Base-by-base conservation (phyloP, 148 eudicot species). In the Euryodendron excelsum region DNA sequence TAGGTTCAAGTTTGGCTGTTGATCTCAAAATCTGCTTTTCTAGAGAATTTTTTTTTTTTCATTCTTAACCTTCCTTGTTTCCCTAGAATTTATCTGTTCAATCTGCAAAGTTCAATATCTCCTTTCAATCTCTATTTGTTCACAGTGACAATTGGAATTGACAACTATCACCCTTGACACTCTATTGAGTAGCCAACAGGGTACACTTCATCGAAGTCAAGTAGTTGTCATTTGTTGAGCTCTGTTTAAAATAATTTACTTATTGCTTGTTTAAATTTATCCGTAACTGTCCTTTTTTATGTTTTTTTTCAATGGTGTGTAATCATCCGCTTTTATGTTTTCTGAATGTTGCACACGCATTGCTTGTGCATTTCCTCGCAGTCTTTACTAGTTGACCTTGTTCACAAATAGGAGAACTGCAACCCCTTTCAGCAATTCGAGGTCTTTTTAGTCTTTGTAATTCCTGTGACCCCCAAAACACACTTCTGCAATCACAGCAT, bases 1-100 rank as follows among this genome's bases (percentile, higher is more conserved):
- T 23, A 45, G 73, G 73, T 69, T 69, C 73, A 39, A 21, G 50
- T 37, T 36, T 37, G 69, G 13, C 69, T 34, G 44, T 65, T 65
- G 69, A 65, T 65, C 52, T 47, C 69, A 65, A 65, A 34, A 65
- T 37, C 39, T 25, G 27, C 2, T 9, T 4, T 39, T 39, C 44
- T 39, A 39, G 44, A 39, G 44, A 5, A n/a, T n/a, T n/a, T n/a
- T 34, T 3, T 39, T 34, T 33, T 18, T n/a, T n/a, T 36, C 18
- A 39, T 39, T 39, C 7, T 39, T 39, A 39, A 48, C 1, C 10
- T 48, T 48, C 1, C n/a, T 68, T 37, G 10, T 68, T 20, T 23
- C 39, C 21, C 30, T 68, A 0, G 72, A 20, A 39, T 41, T 10
- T 66, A 48, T 61, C 65, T 68, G 50, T 68, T 68, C 15, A 17